Evolutionary conservation across 768 basidiomycete species (phyloP).

Genomic region (Thelephora aurantiotincta): DNA sequence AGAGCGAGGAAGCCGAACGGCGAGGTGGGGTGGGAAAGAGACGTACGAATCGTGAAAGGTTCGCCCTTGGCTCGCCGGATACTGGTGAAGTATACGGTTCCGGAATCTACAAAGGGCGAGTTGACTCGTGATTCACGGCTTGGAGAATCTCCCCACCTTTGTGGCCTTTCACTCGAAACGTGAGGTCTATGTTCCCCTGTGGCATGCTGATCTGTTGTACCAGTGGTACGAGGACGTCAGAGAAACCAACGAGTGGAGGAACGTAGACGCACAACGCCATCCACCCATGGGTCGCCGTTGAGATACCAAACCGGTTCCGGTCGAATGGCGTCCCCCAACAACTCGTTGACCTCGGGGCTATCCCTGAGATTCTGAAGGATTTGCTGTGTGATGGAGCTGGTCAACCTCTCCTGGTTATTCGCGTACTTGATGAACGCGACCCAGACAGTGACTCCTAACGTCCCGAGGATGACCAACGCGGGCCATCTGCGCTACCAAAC

Average conservation of each 20-base stretch:
- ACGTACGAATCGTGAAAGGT: constrained; percentile 55
- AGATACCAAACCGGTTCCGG: constrained; percentile 60
- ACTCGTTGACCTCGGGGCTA: constrained; percentile 31
- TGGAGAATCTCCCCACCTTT: constrained; percentile 28
- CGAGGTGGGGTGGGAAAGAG: background rate
- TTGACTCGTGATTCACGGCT: background rate
- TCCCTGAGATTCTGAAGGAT: constrained; percentile 46
- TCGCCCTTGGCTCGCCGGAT: constrained; percentile 63
- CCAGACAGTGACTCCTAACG: constrained; percentile 49
- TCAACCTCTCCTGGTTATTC: constrained; percentile 66
- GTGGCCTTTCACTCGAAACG: constrained; percentile 62
- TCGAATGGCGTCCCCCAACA: constrained; percentile 51
- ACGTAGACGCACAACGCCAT: constrained; percentile 42
- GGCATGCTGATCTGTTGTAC: constrained; percentile 55
- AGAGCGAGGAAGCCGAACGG: background rate
- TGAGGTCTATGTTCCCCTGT: constrained; percentile 66
- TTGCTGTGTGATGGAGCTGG: constrained; percentile 59
- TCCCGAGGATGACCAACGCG: constrained; percentile 29
- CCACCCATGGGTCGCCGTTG: constrained; percentile 62
- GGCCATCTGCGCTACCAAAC: constrained; percentile 39
- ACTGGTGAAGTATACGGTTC: constrained; percentile 75
- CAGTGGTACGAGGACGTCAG: background rate
- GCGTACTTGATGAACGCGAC: constrained; percentile 52
- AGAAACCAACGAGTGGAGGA: background rate
- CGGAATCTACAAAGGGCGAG: constrained; percentile 31